Base-by-base conservation (phyloP, 2,329 filamentous ascomycete genomes). In the Colletotrichum sp. region DNA sequence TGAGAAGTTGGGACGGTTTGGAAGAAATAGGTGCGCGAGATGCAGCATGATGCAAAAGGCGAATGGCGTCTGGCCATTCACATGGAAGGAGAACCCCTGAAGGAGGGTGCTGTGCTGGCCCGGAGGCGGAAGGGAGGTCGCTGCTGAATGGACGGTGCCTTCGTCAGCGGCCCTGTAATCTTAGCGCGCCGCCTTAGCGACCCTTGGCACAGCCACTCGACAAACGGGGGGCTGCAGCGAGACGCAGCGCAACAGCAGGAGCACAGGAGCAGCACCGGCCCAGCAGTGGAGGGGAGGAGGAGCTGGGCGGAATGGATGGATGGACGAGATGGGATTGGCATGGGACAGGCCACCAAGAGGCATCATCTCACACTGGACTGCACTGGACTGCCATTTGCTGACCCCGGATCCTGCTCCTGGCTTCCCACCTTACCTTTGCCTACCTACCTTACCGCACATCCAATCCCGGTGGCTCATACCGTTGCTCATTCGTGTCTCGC, bases 101-200 rank as follows among this genome's bases (percentile, higher is more conserved):
- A 72, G 63, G 30, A 39, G 16, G 30, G 49, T 44, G 66, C 34
- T 67, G 61, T n/a, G 72, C 44, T 71, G 72, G 30, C 66, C 68
- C 29, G 11, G 36, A 49, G 34, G 68, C 25, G 66, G 71, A 39
- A 68, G 52, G 63, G 57, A 27, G 65, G 59, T 66, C 62, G 68
- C 49, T 65, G 72, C 49, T 66, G 67, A 71, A 44, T 65, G 67
- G 72, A 29, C 68, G 49, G 55, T 34, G 72, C 49, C 68, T 68
- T 71, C 69, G 69, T 63, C 36, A 59, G 72, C 63, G 72, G 69
- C 72, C 72, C 69, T 72, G 63, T 49, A 73, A 76, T 76, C 64
- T 76, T 68, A 76, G 69, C 44, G 73, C 63, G 70, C 49, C 73
- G 32, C 52, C 63, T 59, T 67, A 70, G 68, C 57, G 57, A 69